Evolutionary conservation across 2,329 filamentous ascomycete genomes (phyloP), one percentile per base, ranked within the genome.

Genomic region (Clonostachys solani): DNA sequence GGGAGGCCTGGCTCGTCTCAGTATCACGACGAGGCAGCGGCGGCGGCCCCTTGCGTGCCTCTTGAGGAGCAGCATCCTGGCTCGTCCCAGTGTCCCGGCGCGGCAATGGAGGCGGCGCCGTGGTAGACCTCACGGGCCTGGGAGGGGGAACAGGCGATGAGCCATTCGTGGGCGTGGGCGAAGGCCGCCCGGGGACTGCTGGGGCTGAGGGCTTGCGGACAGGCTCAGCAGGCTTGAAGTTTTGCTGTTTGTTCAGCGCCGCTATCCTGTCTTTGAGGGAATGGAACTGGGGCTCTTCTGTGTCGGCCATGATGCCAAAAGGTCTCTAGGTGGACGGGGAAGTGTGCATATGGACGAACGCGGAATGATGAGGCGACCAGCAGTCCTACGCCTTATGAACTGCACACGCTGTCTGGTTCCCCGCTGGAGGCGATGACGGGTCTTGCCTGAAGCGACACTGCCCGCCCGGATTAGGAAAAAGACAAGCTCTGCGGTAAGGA

Each of bases 261-360:
- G 81, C 81, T 52, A 85, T 85, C 45, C 82, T 74, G 62, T 84
- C 80, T 5, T 78, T 74, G 23, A 86, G 71, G 8, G 76, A 77
- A 49, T 69, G 81, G 61, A 81, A 84, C 51, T 77, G 77, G 37
- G 80, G 80, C 58, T 84, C 81, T 55, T 83, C 78, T 42, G 84
- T 80, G 45, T 85, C 81, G 8, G 79, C 72, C 82, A 85, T 85
- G 33, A 43, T 43, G 43, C 8, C 23, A 8, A 29, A 29, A 29
- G 23, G 23, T 29, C 23, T 29, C 10, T 29, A 29, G 23, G 23
- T 29, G 23, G 23, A 29, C 23, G 8, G 10, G 9, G 23, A 10
- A 9, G 23, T 29, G 23, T 9, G 23, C 23, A 29, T 29, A 29
- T 29, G 23, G 23, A 29, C 23, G 23, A 29, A 29, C 23, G 23